A percentile compares a stretch with the other conserved stretches of the same genome.
Conservation (phyloP, 164 flowering plant species). For the Piper longum region DNA sequence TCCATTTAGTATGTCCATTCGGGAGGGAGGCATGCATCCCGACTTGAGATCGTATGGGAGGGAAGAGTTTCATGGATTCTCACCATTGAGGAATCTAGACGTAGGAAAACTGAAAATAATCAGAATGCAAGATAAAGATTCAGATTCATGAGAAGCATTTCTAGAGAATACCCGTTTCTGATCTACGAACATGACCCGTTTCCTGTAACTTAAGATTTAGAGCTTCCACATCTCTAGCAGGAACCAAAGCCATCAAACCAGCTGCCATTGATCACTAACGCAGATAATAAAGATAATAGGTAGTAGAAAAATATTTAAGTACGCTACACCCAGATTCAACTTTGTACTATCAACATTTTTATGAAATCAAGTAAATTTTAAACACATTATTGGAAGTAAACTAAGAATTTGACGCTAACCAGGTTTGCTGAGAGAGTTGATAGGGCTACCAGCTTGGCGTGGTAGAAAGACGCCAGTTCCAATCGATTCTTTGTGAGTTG, state of each 20-base stretch:
- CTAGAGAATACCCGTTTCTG: constrained; percentile 6
- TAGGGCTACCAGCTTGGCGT: constrained; percentile 16
- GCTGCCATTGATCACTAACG: constrained; percentile 17
- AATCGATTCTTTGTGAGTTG: constrained; percentile 18
- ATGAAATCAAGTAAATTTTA: too few species aligned
- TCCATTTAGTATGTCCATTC: constrained; percentile 65
- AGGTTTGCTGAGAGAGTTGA: constrained; percentile 34
- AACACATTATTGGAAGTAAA: neutral
- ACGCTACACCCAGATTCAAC: too few species aligned
- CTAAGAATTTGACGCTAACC: constrained; percentile 14
- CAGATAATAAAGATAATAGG: neutral
- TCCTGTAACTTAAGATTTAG: constrained; percentile 46
- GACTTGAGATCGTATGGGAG: constrained; percentile 11
- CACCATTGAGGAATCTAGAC: constrained; percentile 3
- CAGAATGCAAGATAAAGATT: neutral
- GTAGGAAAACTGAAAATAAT: neutral
- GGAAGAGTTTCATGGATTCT: constrained; percentile 13
- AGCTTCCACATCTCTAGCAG: constrained; percentile 60
- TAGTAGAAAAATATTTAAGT: neutral
- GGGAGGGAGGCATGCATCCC: constrained; percentile 50
- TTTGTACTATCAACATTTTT: too few species aligned
- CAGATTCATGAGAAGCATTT: constrained; percentile 4
- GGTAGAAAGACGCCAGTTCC: constrained; percentile 81
- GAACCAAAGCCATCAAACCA: constrained; percentile 48
- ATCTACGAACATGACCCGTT: constrained; percentile 17